Evolutionary conservation across 768 basidiomycete species (phyloP).

Genomic region (Lentinus brumalis): DNA sequence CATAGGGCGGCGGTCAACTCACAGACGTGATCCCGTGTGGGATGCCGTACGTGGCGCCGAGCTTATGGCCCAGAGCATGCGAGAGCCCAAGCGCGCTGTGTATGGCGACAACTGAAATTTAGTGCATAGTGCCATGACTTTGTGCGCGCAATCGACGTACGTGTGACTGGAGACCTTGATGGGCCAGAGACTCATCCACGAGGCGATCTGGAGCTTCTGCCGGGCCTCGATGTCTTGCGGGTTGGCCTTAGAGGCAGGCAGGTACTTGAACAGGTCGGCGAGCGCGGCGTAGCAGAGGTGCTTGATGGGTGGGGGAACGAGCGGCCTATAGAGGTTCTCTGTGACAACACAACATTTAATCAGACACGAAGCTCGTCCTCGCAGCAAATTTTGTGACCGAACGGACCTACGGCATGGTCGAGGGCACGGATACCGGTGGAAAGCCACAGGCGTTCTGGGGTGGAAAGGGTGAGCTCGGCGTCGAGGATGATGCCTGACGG

Average conservation of each 20-base stretch:
- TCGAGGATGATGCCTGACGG: constrained; percentile 79
- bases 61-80: constrained; percentile 72
- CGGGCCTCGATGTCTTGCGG: constrained; percentile 58
- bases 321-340: constrained; percentile 67
- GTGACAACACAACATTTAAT: background rate
- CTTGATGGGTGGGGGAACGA: constrained; percentile 59
- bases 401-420: constrained; percentile 75
- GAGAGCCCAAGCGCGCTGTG: constrained; percentile 70
- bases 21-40: constrained; percentile 88
- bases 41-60: constrained; percentile 73
- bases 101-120: background rate
- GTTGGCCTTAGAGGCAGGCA: constrained; percentile 64
- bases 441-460: constrained; percentile 77
- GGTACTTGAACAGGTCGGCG: constrained; percentile 72
- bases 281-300: constrained; percentile 66
- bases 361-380: too few species aligned
- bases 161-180: constrained; percentile 55
- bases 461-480: constrained; percentile 69
- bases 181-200: constrained; percentile 84
- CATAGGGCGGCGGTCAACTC: constrained; percentile 24
- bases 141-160: constrained; percentile 31
- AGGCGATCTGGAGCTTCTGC: constrained; percentile 70
- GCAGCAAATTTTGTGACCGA: too few species aligned
- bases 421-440: constrained; percentile 79
- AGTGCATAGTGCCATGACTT: background rate